phyloP scores from a whole-genome alignment of 163 green algal genomes.

The Chlamydomonas reinhardtii region DNA sequence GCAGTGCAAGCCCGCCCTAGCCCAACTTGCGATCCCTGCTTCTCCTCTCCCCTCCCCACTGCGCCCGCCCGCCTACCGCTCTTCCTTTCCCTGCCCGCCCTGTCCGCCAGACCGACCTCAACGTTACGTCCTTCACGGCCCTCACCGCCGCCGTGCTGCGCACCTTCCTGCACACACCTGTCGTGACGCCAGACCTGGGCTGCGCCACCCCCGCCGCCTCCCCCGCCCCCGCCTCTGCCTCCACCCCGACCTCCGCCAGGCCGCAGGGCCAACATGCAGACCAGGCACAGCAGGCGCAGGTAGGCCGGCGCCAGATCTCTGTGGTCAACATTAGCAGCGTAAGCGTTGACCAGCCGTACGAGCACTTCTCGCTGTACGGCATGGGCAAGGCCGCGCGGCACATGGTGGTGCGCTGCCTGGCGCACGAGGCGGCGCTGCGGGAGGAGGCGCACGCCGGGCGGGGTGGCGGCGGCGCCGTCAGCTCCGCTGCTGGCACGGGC shows the following conservation, averaged over 20 bases:
- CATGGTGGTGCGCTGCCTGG: conserved; percentile 33
- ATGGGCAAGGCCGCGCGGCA: conserved; percentile 45
- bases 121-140: conserved; percentile 34
- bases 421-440: conserved; percentile 40
- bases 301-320: neutral
- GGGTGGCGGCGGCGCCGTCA: neutral
- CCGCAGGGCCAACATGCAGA: too few relatives aligned
- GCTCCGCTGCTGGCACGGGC: too few relatives aligned
- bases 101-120: conserved; percentile 31
- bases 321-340: conserved; percentile 45
- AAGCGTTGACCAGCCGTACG: conserved; percentile 44
- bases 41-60: too few relatives aligned
- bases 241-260: too few relatives aligned
- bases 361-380: conserved; percentile 47
- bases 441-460: neutral
- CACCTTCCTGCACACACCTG: neutral
- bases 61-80: too few relatives aligned
- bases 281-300: neutral
- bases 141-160: conserved; percentile 23
- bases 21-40: too few relatives aligned
- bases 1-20: too few relatives aligned
- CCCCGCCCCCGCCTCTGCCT: too few relatives aligned
- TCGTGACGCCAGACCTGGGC: neutral
- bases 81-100: too few relatives aligned
- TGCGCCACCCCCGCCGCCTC: neutral